A percentile compares a stretch with the other conserved stretches of the same genome.
Evolutionary conservation across 352 stramenopile species (phyloP).

Genomic region (Globisporangium cederbergense): DNA sequence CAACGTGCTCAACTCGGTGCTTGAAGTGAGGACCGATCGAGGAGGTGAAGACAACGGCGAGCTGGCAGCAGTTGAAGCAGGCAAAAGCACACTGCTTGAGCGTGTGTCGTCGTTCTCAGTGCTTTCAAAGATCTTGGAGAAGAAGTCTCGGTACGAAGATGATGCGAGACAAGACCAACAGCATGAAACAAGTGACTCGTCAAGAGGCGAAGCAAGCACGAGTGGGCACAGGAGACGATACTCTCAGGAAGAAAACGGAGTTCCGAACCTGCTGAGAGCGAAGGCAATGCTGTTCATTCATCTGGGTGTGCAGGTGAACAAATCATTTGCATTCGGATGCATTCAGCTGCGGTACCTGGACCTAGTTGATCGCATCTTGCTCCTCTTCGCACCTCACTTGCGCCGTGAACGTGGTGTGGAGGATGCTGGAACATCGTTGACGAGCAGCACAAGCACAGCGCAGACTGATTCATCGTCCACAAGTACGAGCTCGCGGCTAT

Average conservation of each 20-base stretch:
- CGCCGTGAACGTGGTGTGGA: slow-evolving; percentile 2
- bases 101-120: slow-evolving; percentile 28
- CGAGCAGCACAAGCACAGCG: slow-evolving; percentile 7
- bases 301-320: slow-evolving; percentile 50
- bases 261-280: slow-evolving; percentile 40
- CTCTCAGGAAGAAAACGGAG: slow-evolving; percentile 8
- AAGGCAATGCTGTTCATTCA: slow-evolving; percentile 68
- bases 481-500: neutral
- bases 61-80: slow-evolving; percentile 26
- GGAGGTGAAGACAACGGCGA: slow-evolving; percentile 20
- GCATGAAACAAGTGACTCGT: neutral
- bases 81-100: slow-evolving; percentile 34
- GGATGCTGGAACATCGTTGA: neutral
- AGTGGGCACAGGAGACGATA: slow-evolving; percentile 15
- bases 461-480: neutral
- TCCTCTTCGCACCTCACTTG: slow-evolving; percentile 24
- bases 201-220: neutral
- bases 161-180: slow-evolving; percentile 1
- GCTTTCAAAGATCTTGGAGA: slow-evolving; percentile 29
- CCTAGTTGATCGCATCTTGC: slow-evolving; percentile 31
- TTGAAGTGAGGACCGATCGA: slow-evolving; percentile 42
- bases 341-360: slow-evolving; percentile 31
- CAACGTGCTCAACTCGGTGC: slow-evolving; percentile 60
- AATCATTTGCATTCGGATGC: slow-evolving; percentile 34
- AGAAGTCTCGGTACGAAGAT: slow-evolving; percentile 18